Base-by-base conservation (phyloP, 1,139 yeast genomes). In the Blastobotrys petasosporus region DNA sequence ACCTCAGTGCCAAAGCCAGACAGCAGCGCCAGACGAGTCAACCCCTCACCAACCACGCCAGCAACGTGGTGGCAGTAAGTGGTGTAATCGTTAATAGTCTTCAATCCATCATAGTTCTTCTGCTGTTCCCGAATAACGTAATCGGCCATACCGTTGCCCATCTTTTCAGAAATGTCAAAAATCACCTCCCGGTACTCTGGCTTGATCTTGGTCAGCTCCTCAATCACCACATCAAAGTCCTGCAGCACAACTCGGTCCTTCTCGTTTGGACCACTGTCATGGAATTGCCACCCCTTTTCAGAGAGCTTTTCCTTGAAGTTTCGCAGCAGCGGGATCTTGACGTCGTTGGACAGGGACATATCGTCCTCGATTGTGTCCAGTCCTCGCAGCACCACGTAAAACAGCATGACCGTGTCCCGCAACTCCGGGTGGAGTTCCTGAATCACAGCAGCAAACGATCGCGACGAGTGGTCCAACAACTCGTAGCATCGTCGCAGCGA, bases 91-190 rank as follows among this genome's bases (percentile, higher is more conserved):
- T 76, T 72, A 40, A 85, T 66, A 1, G 96, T 85, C 42, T 71
- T 73, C 38, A 92, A 82, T 2, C 97, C 97, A 51, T 79, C 79
- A 57, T 77, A 65, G 64, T 87, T 86, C 68, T 85, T 86, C 42
- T 67, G 65, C 50, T 80, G 75, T 47, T 84, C 94, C 60, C 85
- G 82, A 59, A 77, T 73, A 47, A 87, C 82, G 65, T 90, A 92
- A 60, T 86, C 92, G 29, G 97, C 97, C 99, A 92, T 92, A 48
- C 98, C 98, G 55, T 85, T 81, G 46, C 97, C 97, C 98, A 92
- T 92, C 63, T 82, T 75, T 46, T 71, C 59, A 43, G 96, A 80
- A 57, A 87, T 85, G 51, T 83, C 86, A 56, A 75, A 76, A 56
- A 92, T 79, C 37, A 90, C 82, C 46, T 76, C 83, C 67, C 84